Base-by-base conservation (phyloP, 371 early-diverging fungal species). In the Chytridium lagenaria region DNA sequence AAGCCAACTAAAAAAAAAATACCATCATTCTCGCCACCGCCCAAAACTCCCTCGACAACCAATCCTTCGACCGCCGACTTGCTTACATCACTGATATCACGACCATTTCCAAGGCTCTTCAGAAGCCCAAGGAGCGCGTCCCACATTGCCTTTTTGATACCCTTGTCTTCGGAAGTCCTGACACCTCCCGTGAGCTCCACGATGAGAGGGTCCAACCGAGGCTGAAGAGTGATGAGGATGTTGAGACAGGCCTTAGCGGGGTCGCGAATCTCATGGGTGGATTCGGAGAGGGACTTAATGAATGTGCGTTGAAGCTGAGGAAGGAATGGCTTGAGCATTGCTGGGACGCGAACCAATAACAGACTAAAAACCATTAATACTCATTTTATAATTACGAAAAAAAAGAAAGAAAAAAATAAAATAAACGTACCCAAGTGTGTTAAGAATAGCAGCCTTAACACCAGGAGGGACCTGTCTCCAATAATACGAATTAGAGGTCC, bases 301-400 rank as follows among this genome's bases (percentile, higher is more conserved):
- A 98, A 98, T 0, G 98, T 96, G 68, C 98, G 91, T 84, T 97
- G 98, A 44, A 98, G 90, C 84, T 98, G 98, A 44, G 98, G 98
- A 70, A 98, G 84, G 91, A 98, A 98, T 7, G 98, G 97, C 71
- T 94, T 95, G 74, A 97, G 86, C 70, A 91, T 87, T 61, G 90
- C 86, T 26, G 97, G 92, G 1, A 95, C 93, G 80, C 93, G 94
- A 50, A 77, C 79, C 63, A 98, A 85, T 37, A 97, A 82, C 68
- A 87, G 73, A 52, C 90, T 90, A 75, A 39, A 59, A 67, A 61
- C 50, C 31, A 26, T 39, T 44, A n/a, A n/a, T n/a, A n/a, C 71
- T 28, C 7, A 30, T 66, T 70, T 44, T 52, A 44, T 16, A 34
- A 59, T 22, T 61, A 26, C 26, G 36, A 63, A 0, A 12, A 23